A percentile compares a stretch with the other conserved stretches of the same genome.
Conservation (phyloP, 2,329 filamentous ascomycete genomes). For the Aspergillus neotritici region DNA sequence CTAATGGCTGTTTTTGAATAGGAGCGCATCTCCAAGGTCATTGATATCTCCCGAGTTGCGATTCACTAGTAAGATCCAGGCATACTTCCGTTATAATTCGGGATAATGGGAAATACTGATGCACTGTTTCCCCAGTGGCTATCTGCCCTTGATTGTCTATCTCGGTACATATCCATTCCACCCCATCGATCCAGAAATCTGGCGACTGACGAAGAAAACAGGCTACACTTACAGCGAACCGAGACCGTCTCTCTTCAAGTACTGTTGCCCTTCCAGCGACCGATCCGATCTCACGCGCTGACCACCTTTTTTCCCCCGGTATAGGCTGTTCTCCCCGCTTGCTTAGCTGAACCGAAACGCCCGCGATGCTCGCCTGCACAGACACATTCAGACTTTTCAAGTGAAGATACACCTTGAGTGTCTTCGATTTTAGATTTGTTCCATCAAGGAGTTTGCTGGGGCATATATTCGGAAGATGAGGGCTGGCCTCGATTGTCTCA, state of each 20-base stretch:
- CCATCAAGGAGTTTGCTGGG: too few species aligned
- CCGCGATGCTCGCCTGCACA: too few species aligned
- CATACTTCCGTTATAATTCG: too few species aligned
- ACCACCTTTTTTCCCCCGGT: conserved; percentile 11
- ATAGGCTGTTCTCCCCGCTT: conserved; percentile 40
- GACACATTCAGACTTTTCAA: too few species aligned
- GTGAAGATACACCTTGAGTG: too few species aligned
- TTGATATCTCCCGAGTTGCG: conserved; percentile 86
- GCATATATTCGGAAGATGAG: not conserved
- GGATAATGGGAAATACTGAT: too few species aligned
- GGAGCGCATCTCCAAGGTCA: conserved; percentile 97
- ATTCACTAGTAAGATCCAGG: conserved; percentile 76
- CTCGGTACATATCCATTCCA: conserved; percentile 60
- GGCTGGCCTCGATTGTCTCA: not conserved
- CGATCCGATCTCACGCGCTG: conserved; percentile 19
- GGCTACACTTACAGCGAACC: conserved; percentile 94
- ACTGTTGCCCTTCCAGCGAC: conserved; percentile 15
- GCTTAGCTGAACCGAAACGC: conserved; percentile 25
- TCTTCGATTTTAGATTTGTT: too few species aligned
- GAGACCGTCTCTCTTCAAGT: conserved; percentile 73
- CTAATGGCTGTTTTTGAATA: conserved; percentile 35
- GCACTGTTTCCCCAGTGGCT: conserved; percentile 59
- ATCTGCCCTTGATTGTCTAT: conserved; percentile 93
- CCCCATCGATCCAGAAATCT: not conserved
- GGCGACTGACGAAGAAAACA: conserved; percentile 34